Evolutionary conservation across 768 basidiomycete species (phyloP).

Genomic region (Suillus alpinus): DNA sequence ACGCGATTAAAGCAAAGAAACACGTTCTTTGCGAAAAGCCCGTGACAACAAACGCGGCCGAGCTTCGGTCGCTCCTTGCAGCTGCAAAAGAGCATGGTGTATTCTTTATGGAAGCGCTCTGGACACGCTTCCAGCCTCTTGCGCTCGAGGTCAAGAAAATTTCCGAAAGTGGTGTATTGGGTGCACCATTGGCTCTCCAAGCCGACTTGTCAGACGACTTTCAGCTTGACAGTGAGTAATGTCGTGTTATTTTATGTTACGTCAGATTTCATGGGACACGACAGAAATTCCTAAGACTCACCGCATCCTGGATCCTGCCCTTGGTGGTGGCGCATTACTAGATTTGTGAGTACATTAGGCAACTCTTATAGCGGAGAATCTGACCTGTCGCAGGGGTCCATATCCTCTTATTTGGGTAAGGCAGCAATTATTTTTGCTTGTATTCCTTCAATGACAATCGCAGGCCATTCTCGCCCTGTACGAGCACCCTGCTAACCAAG

Average conservation of each 20-base stretch:
- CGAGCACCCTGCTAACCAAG: slow-evolving; percentile 74
- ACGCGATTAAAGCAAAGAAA: slow-evolving; percentile 76
- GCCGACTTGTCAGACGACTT: slow-evolving; percentile 80
- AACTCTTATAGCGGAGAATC: slow-evolving; percentile 1
- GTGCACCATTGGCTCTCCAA: slow-evolving; percentile 61
- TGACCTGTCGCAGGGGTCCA: slow-evolving; percentile 54
- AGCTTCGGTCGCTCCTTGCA: slow-evolving; percentile 67
- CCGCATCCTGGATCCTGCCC: slow-evolving; percentile 72
- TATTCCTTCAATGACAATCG: slow-evolving; percentile 3
- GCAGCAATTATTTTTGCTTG: slow-evolving; percentile 13
- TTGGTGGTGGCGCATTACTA: slow-evolving; percentile 82
- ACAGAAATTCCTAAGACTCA: slow-evolving; percentile 66
- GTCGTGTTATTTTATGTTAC: not conserved
- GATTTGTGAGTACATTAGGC: slow-evolving; percentile 59
- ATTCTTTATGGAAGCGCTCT: slow-evolving; percentile 92
- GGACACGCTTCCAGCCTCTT: slow-evolving; percentile 82
- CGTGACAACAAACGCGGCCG: slow-evolving; percentile 72
- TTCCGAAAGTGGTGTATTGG: slow-evolving; percentile 60
- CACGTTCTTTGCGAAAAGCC: slow-evolving; percentile 90
- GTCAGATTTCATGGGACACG: not conserved
- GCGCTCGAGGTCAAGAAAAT: slow-evolving; percentile 61
- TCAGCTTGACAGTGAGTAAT: slow-evolving; percentile 51
- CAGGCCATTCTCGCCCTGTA: slow-evolving; percentile 78
- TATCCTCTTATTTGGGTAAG: slow-evolving; percentile 78
- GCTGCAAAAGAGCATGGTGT: slow-evolving; percentile 76